A percentile compares a stretch with the other conserved stretches of the same genome.
Evolutionary conservation across 2,329 filamentous ascomycete species (phyloP).

Genomic region (Penicillium oxalicum): DNA sequence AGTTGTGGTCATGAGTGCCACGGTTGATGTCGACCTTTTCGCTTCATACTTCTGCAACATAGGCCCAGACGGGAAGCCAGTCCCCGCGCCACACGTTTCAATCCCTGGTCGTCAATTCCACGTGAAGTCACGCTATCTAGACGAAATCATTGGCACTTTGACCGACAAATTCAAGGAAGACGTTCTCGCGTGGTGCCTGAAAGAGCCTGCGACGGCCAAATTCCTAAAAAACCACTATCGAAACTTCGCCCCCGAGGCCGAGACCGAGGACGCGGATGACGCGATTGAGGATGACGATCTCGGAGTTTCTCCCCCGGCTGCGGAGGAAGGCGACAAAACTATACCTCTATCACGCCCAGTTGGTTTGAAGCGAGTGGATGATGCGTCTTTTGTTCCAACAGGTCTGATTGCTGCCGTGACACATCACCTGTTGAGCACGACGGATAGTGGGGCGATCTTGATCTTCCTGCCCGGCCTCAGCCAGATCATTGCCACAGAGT

Average conservation of each 20-base stretch:
- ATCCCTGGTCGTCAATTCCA: conserved; percentile 43
- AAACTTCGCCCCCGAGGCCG: not conserved
- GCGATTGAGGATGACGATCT: not conserved
- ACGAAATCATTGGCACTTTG: conserved; percentile 34
- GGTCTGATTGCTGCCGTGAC: conserved; percentile 42
- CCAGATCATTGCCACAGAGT: conserved; percentile 32
- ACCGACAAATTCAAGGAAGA: conserved; percentile 16
- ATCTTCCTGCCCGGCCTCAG: conserved; percentile 45
- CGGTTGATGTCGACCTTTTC: conserved; percentile 42
- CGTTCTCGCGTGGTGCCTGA: conserved; percentile 10
- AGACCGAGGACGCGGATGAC: not conserved
- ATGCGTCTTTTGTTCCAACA: conserved; percentile 37
- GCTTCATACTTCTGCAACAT: conserved; percentile 39
- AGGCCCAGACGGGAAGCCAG: conserved; percentile 23
- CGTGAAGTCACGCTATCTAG: conserved; percentile 40
- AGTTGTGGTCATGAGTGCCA: conserved; percentile 47
- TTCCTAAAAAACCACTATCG: conserved; percentile 11
- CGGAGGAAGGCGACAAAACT: not conserved
- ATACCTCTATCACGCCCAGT: not conserved
- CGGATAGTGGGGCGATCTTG: conserved; percentile 42
- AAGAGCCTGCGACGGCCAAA: conserved; percentile 1
- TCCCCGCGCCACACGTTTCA: conserved; percentile 37
- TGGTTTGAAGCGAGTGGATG: conserved; percentile 15
- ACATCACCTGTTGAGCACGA: conserved; percentile 43
- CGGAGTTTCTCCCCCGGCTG: conserved; percentile 6